Evolutionary conservation across 2,329 filamentous ascomycete species (phyloP).

Genomic region (Penicillium sp.): DNA sequence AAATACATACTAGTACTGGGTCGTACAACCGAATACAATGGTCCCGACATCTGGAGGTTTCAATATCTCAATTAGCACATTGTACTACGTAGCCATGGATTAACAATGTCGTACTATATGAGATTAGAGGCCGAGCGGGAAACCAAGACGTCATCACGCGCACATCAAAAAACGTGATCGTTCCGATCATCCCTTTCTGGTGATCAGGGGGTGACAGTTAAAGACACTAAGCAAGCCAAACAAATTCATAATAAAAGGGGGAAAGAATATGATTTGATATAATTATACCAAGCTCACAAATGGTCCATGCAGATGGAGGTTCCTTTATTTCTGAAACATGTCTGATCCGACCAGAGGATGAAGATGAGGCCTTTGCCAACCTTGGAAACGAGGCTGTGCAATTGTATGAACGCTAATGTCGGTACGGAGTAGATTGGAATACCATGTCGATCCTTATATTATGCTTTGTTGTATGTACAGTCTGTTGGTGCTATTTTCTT

Average conservation of each 20-base stretch:
- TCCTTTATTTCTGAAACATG: slow-evolving; percentile 10
- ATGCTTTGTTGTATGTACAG: not conserved
- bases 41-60: not conserved
- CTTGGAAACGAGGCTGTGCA: slow-evolving; percentile 18
- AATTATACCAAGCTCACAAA: slow-evolving; percentile 2
- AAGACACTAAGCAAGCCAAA: not conserved
- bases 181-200: slow-evolving; percentile 7
- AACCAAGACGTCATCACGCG: slow-evolving; percentile 5
- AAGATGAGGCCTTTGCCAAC: not conserved
- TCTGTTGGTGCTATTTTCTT: not conserved
- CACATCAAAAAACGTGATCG: not conserved
- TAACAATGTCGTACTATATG: not conserved
- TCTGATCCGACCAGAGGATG: not conserved
- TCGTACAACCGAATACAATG: not conserved
- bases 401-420: slow-evolving; percentile 5
- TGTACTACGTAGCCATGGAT: not conserved
- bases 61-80: not conserved
- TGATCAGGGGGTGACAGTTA: slow-evolving; percentile 8
- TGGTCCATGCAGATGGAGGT: not conserved
- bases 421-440: slow-evolving; percentile 12
- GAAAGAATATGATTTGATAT: not conserved
- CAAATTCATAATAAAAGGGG: not conserved
- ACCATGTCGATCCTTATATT: slow-evolving; percentile 10
- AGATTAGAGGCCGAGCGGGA: not conserved
- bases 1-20: not conserved